Conservation (phyloP, 805 yeast species). For the Torulaspora maleeae region DNA sequence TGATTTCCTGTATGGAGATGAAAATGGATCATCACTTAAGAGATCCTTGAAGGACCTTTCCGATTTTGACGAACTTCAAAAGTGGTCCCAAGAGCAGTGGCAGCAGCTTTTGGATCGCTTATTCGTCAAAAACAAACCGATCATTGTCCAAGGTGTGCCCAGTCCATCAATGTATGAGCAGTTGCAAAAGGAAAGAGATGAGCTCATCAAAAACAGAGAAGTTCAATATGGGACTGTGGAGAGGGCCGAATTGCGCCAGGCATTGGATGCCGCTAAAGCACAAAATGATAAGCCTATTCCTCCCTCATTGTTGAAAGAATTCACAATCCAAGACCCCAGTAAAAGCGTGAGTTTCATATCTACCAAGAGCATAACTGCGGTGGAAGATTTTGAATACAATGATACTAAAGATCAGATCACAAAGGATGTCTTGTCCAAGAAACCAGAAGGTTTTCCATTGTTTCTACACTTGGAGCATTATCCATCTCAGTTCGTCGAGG, state of each 20-base stretch:
- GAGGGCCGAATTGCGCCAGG: slow-evolving; percentile 45
- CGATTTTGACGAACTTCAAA: slow-evolving; percentile 49
- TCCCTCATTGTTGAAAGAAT: slow-evolving; percentile 51
- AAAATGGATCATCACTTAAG: slow-evolving; percentile 53
- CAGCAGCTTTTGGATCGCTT: slow-evolving; percentile 45
- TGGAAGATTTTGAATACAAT: slow-evolving; percentile 40
- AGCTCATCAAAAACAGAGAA: slow-evolving; percentile 47
- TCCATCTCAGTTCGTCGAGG: slow-evolving; percentile 71
- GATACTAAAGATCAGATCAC: slow-evolving; percentile 33
- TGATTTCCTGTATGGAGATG: slow-evolving; percentile 76
- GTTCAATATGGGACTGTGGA: slow-evolving; percentile 56
- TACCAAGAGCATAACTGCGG: slow-evolving; percentile 61
- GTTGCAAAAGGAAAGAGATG: slow-evolving; percentile 48
- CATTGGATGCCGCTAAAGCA: slow-evolving; percentile 56
- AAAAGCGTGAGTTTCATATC: slow-evolving; percentile 62
- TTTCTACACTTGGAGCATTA: slow-evolving; percentile 75
- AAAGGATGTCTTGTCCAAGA: slow-evolving; percentile 23
- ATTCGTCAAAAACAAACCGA: slow-evolving; percentile 58
- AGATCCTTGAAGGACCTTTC: slow-evolving; percentile 50
- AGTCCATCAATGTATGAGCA: slow-evolving; percentile 49
- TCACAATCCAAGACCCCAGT: slow-evolving; percentile 70
- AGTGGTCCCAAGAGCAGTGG: slow-evolving; percentile 74
- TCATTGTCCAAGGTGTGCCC: slow-evolving; percentile 68
- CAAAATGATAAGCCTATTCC: slow-evolving; percentile 79
- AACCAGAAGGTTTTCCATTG: slow-evolving; percentile 54